Percentiles rank a stretch among this genome's conserved stretches.
Evolutionary conservation across 2,329 filamentous ascomycete species (phyloP).

Genomic region (Trichoderma sp.): DNA sequence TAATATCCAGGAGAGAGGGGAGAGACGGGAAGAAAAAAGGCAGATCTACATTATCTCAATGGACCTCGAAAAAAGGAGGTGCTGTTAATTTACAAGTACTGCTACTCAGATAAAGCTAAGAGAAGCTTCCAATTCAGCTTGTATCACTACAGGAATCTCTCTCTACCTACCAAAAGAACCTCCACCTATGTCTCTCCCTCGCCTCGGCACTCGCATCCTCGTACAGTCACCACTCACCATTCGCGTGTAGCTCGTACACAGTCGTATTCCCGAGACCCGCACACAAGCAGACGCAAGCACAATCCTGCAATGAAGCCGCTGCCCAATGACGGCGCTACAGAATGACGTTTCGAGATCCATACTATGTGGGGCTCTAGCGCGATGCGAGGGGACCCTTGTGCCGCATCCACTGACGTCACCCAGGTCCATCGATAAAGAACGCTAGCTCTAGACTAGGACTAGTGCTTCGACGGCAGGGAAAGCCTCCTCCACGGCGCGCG

Average conservation of each 20-base stretch:
- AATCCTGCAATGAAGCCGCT: constrained; percentile 11
- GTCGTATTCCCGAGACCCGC: neutral
- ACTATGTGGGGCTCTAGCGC: neutral
- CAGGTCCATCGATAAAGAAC: neutral
- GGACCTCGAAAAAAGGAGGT: neutral
- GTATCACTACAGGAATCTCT: neutral
- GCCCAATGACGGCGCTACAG: constrained; percentile 7
- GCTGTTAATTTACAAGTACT: neutral
- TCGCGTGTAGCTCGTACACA: neutral
- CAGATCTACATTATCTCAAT: neutral
- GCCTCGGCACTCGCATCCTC: neutral
- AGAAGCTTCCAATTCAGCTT: neutral
- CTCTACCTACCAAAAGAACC: neutral
- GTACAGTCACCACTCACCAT: neutral
- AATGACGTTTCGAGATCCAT: constrained; percentile 17
- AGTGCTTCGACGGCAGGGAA: neutral
- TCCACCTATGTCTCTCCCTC: neutral
- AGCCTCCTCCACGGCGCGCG: neutral
- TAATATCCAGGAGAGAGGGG: neutral
- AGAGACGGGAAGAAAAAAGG: neutral
- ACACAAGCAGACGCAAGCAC: neutral
- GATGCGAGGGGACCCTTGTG: constrained; percentile 13
- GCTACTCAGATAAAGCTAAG: neutral
- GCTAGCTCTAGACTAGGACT: neutral
- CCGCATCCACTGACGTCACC: constrained; percentile 21